Conservation (phyloP, 2,329 filamentous ascomycete genomes). For the Cucurbitaria berberidis region DNA sequence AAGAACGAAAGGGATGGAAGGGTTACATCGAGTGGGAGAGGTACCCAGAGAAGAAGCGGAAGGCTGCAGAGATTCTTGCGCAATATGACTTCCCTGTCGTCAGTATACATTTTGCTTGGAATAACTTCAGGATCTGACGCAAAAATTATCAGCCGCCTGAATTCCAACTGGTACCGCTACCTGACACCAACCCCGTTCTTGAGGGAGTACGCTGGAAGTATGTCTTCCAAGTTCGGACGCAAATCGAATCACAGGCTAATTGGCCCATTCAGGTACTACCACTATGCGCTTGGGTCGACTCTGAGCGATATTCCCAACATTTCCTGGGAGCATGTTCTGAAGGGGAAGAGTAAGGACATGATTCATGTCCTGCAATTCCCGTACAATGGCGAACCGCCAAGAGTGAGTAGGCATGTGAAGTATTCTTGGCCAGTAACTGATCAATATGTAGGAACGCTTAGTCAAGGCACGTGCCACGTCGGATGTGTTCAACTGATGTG, state of each 20-base stretch:
- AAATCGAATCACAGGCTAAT: not conserved
- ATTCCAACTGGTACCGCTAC: constrained; percentile 52
- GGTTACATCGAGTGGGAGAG: constrained; percentile 60
- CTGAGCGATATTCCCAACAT: constrained; percentile 60
- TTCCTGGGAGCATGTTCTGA: constrained; percentile 54
- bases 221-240: not conserved
- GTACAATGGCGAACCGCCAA: constrained; percentile 55
- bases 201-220: constrained; percentile 55
- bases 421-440: constrained; percentile 12
- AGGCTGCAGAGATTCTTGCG: constrained; percentile 62
- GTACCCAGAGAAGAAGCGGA: constrained; percentile 70
- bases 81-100: constrained; percentile 58
- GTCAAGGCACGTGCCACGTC: constrained; percentile 48
- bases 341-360: constrained; percentile 56
- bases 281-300: constrained; percentile 51
- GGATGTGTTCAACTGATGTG: not conserved
- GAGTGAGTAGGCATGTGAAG: constrained; percentile 19
- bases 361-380: constrained; percentile 56
- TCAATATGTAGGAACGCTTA: constrained; percentile 53
- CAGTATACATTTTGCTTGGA: constrained; percentile 4
- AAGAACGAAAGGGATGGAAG: constrained; percentile 56
- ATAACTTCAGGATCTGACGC: not conserved
- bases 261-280: constrained; percentile 41
- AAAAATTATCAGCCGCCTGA: constrained; percentile 47
- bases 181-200: constrained; percentile 52